phyloP scores from a whole-genome alignment of 441 rosid species.

The Euphorbia celastroides region DNA sequence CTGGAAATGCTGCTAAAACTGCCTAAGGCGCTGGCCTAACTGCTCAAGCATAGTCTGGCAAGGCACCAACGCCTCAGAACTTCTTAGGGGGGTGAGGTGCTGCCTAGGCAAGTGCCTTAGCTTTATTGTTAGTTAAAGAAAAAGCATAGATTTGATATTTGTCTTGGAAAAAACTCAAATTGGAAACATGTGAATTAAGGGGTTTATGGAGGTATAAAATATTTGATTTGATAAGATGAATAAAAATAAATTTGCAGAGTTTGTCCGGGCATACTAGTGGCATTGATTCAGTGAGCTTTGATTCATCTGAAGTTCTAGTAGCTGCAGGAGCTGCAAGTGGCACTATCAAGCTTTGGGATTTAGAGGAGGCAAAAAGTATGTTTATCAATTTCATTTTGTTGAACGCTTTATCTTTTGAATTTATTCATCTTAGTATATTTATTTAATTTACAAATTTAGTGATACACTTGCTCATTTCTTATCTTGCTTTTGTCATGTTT shows the following conservation, averaged over 20 bases:
- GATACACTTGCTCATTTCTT: not conserved
- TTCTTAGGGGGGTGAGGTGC: not conserved
- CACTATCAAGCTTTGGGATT: conserved; percentile 97
- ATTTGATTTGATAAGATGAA: not conserved
- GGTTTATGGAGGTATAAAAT: not conserved
- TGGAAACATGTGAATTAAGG: not conserved
- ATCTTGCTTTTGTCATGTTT: conserved; percentile 7
- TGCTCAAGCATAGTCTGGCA: not conserved
- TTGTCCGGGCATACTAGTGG: conserved; percentile 95
- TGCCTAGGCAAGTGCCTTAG: conserved; percentile 1
- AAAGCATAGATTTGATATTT: not conserved
- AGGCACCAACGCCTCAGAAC: not conserved
- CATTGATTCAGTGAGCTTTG: conserved; percentile 93
- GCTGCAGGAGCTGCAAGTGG: conserved; percentile 99
- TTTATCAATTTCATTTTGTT: conserved; percentile 14
- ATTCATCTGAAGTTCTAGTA: conserved; percentile 81
- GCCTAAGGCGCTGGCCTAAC: not conserved
- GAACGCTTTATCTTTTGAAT: not conserved
- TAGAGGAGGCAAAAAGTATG: conserved; percentile 96
- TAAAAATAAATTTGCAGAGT: conserved; percentile 44
- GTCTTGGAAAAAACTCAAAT: not conserved
- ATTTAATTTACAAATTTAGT: not conserved
- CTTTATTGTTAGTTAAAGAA: not conserved
- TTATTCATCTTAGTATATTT: not conserved
- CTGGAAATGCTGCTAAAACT: not conserved